A percentile compares a stretch with the other conserved stretches of the same genome.
phyloP scores from a whole-genome alignment of 257 asterid species.

The Scutellaria baicalensis region DNA sequence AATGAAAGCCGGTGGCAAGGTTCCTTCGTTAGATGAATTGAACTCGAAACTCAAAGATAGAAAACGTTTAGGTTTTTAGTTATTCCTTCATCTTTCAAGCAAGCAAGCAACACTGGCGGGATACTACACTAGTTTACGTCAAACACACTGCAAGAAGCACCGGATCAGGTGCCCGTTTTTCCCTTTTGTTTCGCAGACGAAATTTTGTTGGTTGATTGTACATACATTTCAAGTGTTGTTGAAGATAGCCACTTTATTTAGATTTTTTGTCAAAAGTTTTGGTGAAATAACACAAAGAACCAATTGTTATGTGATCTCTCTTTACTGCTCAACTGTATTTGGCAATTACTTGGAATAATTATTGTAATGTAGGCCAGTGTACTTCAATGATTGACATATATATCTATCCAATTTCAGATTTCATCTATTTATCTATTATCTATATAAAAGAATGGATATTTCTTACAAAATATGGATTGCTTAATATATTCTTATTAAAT shows the following conservation, averaged over 20 bases:
- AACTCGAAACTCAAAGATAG: conserved; percentile 34
- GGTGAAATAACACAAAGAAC: neutral
- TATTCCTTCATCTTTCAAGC: neutral
- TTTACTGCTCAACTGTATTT: neutral
- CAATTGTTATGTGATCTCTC: neutral
- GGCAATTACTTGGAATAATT: neutral
- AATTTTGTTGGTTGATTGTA: neutral
- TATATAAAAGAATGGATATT: too few species aligned
- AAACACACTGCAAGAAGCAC: neutral
- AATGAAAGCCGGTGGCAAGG: conserved; percentile 42
- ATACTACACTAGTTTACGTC: neutral
- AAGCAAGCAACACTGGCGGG: neutral
- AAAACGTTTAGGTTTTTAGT: conserved; percentile 42
- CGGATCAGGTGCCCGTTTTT: neutral
- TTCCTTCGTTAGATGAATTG: conserved; percentile 58
- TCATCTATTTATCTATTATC: too few species aligned
- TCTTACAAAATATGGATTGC: too few species aligned
- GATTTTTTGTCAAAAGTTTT: neutral
- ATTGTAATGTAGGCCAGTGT: too few species aligned
- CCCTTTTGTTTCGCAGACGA: neutral
- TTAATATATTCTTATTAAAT: too few species aligned
- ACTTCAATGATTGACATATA: too few species aligned
- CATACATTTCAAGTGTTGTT: neutral
- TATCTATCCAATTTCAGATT: too few species aligned
- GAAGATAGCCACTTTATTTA: neutral